Percentiles rank a stretch among this genome's conserved stretches.
Evolutionary conservation across 1,284 basidiomycete genomes (phyloP).

Genomic region (Ustilago nuda): DNA sequence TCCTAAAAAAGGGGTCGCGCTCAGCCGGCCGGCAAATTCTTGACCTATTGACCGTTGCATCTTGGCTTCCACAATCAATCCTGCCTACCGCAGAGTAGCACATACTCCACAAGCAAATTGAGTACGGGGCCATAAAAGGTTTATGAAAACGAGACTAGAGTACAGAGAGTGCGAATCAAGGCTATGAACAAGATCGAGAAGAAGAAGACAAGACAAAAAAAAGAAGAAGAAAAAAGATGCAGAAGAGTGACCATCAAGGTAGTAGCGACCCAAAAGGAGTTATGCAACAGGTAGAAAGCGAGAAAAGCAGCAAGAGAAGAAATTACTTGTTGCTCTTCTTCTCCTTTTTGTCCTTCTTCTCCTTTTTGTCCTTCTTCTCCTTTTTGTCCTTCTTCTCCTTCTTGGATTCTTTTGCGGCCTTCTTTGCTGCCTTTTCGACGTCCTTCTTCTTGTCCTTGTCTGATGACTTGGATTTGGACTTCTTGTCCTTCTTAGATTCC

Average conservation of each 20-base stretch:
- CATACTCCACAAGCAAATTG: too few relatives aligned
- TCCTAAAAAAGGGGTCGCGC: neutral
- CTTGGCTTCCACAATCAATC: neutral
- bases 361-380: slow-evolving; percentile 56
- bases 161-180: slow-evolving; percentile 26
- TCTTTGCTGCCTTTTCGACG: slow-evolving; percentile 63
- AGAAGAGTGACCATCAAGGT: neutral
- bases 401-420: slow-evolving; percentile 56
- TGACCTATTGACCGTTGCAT: neutral
- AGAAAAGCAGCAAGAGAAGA: neutral
- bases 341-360: slow-evolving; percentile 58
- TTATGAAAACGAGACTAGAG: slow-evolving; percentile 28
- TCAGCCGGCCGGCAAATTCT: slow-evolving; percentile 23
- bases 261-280: neutral
- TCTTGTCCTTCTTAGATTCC: slow-evolving; percentile 77
- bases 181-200: slow-evolving; percentile 22
- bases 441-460: slow-evolving; percentile 56
- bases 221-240: neutral
- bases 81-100: too few relatives aligned
- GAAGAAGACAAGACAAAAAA: too few relatives aligned
- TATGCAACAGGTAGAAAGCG: neutral
- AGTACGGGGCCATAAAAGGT: neutral
- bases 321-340: slow-evolving; percentile 40
- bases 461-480: slow-evolving; percentile 70
- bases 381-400: slow-evolving; percentile 61